Evolutionary conservation across 148 eudicot genomes (phyloP), one percentile per base, ranked within the genome.

Genomic region (Rhododendron williamsianum): DNA sequence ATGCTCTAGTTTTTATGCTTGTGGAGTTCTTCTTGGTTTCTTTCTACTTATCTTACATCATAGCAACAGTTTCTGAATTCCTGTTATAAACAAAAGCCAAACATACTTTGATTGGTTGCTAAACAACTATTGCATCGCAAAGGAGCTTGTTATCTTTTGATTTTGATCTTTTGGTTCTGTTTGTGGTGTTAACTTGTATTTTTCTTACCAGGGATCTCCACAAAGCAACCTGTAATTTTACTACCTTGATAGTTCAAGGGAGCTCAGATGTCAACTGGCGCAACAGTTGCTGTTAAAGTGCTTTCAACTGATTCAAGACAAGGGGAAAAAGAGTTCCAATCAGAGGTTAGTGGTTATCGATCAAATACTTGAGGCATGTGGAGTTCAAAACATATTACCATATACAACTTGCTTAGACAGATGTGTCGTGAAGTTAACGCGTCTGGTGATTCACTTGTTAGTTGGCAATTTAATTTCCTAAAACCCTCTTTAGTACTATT

Each of bases 281-380:
- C 94, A 91, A 91, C 87, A 78, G 99, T 95, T 90, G 99, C 99
- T 87, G 97, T 96, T 71, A 96, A 96, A 90, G 93, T 93, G 89
- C 93, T 95, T 30, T 98, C 95, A 85, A 91, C 93, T 65, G 93
- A 96, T 88, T 96, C 99, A 33, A 95, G 91, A 89, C 99, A 95
- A 89, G 99, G 99, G 74, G 98, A 95, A 83, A 89, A 88, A 88
- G 98, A 95, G 86, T 96, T 96, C 82, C 96, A 96, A 51, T 51
- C 94, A 4, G 99, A 96, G 99, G 99, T 96, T 90, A 30, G 81
- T 85, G 78, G 9, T 82, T 79, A 46, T 21, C 48, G 21, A 33
- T 33, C 35, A 33, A 33, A 33, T 33, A 33, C 35, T 33, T 33
- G 35, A 33, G 35, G 35, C 35, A 72, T 21, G 18, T 49, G 43